Base-by-base conservation (phyloP, 2,329 filamentous ascomycete genomes). In the Paramyrothecium roridum region DNA sequence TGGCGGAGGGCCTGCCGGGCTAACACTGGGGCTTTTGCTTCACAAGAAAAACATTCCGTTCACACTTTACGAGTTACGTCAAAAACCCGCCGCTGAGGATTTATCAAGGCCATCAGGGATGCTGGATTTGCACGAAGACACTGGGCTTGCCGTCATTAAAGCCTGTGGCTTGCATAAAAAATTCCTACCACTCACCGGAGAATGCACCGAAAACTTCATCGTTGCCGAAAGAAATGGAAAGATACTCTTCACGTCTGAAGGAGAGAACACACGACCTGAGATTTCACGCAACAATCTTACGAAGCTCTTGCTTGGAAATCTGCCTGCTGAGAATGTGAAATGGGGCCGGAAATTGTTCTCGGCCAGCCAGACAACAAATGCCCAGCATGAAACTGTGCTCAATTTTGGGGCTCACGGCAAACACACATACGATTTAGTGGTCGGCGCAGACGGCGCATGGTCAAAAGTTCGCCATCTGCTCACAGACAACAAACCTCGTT, bases 371-470 rank as follows among this genome's bases (percentile, higher is more conserved):
- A 80, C 22, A 78, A 80, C 54, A 62, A 69, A 4, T 61, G 76
- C 21, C 65, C 17, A 66, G 59, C 1, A 59, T 63, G 3, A 59
- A 66, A 2, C 74, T 68, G 6, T n/a, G n/a, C n/a, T n/a, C n/a
- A 13, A 43, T 43, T 43, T 43, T 13, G 37, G 37, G 7, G 3
- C 37, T 13, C 12, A 13, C 37, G 37, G 37, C 12, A 43, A 6
- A 43, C 37, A 43, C n/a, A 43, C 4, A 16, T 43, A 8, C n/a
- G 52, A 57, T 21, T 17, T 57, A 3, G 13, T 89, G 11, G 73
- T 89, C 1, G 85, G 76, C 2, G 83, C 84, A 0, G 86, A 89
- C 61, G 86, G 86, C 0, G 67, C 88, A 1, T 86, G 83, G 82
- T 86, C 82, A 30, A 16, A 72, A 19, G 12, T 6, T 19, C 37